Base-by-base conservation (phyloP, 2,329 filamentous ascomycete species). In the Venturia effusa region DNA sequence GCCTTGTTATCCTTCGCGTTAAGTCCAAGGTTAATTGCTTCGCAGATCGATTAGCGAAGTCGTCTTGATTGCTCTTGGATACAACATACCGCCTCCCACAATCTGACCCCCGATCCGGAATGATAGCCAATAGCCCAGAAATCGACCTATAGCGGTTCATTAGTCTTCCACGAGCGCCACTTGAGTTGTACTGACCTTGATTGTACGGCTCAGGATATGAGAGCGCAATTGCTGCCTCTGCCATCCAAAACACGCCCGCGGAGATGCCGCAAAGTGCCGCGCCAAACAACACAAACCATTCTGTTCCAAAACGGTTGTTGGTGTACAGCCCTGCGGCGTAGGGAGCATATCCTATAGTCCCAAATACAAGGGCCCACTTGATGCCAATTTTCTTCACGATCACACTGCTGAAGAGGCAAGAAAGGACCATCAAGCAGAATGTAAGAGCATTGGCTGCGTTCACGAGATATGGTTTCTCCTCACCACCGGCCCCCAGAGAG, bases 201-300 rank as follows among this genome's bases (percentile, higher is more conserved):
- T 88, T 88, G 70, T 83, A 84, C 0, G 87, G 86, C 68, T 90
- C 88, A 0, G 88, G 87, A 67, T 91, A 91, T 0, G 84, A 80
- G 24, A 90, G 82, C 0, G 87, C 87, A 64, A 91, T 88, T 0
- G 88, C 87, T 0, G 86, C 86, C 73, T 91, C 88, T 0, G 87
- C 84, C 79, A 86, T 86, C 88, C 88, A 91, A 73, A 90, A 90
- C 0, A 90, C 78, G 0, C 88, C 88, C 0, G 88, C 88, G 0
- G 84, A 86, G 39, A 89, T 79, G 22, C 88, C 88, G 67, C 88
- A 90, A 0, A 88, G 76, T 0, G 86, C 86, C 0, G 86, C 86
- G 0, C 87, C 88, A 10, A 90, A 73, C 0, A 90, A 78, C 0
- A 86, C 81, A 11, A 90, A 80, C 88, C 88, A 91, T 67, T 86